A percentile compares a stretch with the other conserved stretches of the same genome.
Conservation (phyloP, 2,329 filamentous ascomycete species). For the Podosphaera leucotricha region DNA sequence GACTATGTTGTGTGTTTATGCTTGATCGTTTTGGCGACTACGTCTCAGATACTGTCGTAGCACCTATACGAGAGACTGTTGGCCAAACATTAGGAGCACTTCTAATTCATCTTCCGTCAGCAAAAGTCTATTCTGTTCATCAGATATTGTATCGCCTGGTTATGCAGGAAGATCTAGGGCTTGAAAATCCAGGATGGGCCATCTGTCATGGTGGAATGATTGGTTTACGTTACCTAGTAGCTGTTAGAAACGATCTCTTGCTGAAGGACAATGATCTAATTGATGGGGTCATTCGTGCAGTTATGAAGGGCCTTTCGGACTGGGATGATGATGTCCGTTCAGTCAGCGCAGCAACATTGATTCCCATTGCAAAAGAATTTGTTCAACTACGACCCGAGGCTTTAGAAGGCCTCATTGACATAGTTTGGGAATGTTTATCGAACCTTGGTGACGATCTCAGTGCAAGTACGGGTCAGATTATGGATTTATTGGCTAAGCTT, state of each 20-base stretch:
- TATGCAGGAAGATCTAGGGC: conserved; percentile 61
- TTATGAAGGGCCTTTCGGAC: conserved; percentile 86
- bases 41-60: conserved; percentile 89
- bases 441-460: conserved; percentile 94
- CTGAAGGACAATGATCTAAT: conserved; percentile 66
- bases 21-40: conserved; percentile 95
- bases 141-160: conserved; percentile 69
- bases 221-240: conserved; percentile 80
- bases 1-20: conserved; percentile 88
- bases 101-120: conserved; percentile 56
- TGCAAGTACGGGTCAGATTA: conserved; percentile 91
- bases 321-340: conserved; percentile 88
- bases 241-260: conserved; percentile 77
- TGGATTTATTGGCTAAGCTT: conserved; percentile 89
- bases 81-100: conserved; percentile 83
- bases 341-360: conserved; percentile 88
- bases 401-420: conserved; percentile 64
- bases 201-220: conserved; percentile 98
- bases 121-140: conserved; percentile 68
- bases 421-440: conserved; percentile 92
- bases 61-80: conserved; percentile 83
- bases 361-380: conserved; percentile 89
- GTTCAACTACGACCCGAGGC: conserved; percentile 60
- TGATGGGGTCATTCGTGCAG: conserved; percentile 74
- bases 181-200: conserved; percentile 64